Percentiles rank a stretch among this genome's conserved stretches.
Evolutionary conservation across 2,329 filamentous ascomycete species (phyloP).

Genomic region (Monilinia fructigena): DNA sequence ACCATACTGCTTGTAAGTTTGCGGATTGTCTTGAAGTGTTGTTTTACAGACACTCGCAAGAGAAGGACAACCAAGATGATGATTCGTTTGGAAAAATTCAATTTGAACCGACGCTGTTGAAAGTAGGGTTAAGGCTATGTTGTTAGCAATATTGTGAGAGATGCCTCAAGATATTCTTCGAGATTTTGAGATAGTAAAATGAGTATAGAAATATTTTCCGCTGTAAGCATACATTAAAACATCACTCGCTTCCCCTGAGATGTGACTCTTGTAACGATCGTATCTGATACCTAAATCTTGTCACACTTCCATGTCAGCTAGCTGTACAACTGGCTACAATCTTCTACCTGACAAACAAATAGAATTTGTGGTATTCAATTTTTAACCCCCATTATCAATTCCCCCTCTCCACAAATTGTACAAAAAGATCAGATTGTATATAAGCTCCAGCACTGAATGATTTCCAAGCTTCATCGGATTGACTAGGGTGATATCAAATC

Average conservation of each 20-base stretch:
- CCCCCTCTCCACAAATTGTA: background rate
- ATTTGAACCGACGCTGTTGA: background rate
- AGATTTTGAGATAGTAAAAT: background rate
- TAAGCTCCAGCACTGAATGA: background rate
- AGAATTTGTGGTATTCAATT: background rate
- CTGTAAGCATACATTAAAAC: background rate
- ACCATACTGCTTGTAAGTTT: background rate
- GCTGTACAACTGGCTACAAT: too few species aligned
- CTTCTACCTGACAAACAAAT: background rate
- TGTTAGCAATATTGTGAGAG: background rate
- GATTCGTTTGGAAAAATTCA: background rate
- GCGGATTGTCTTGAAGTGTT: background rate
- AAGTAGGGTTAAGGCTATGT: background rate
- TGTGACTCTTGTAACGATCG: background rate
- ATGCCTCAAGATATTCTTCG: background rate
- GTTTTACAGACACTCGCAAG: background rate
- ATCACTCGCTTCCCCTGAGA: background rate
- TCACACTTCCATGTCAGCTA: background rate
- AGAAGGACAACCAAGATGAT: background rate
- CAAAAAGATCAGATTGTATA: background rate
- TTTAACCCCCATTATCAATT: background rate
- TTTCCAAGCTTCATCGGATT: background rate
- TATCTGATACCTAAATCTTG: background rate
- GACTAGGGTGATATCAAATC: slow-evolving; percentile 6
- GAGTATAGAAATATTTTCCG: too few species aligned